A percentile compares a stretch with the other conserved stretches of the same genome.
Conservation (phyloP, 208 protist species). For the Naegleria fowleri region DNA sequence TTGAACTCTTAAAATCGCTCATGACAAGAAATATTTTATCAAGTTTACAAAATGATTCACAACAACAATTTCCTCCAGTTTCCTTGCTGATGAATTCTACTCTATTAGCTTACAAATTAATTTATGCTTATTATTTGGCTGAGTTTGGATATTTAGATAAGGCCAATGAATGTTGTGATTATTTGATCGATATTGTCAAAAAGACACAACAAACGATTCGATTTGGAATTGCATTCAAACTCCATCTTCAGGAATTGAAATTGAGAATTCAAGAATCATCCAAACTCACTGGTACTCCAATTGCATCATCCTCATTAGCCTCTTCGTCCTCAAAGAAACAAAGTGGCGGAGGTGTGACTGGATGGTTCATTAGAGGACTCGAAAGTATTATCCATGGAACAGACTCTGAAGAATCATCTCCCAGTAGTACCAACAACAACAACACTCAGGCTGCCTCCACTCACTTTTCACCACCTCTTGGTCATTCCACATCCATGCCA, state of each 20-base stretch:
- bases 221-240: neutral
- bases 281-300: neutral
- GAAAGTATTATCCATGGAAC: neutral
- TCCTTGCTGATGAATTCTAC: neutral
- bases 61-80: neutral
- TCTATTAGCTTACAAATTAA: neutral
- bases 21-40: neutral
- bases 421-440: neutral
- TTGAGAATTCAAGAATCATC: neutral
- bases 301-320: neutral
- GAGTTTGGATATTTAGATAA: neutral
- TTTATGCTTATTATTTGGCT: neutral
- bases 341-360: neutral
- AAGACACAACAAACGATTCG: neutral
- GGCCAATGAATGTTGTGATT: neutral
- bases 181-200: neutral
- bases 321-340: neutral
- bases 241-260: neutral
- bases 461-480: neutral
- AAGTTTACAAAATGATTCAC: neutral
- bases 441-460: too few relatives aligned
- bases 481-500: neutral
- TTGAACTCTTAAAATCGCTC: neutral
- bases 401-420: neutral
- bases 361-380: neutral